Percentiles rank a stretch among this genome's conserved stretches.
phyloP scores from a whole-genome alignment of 164 flowering plant species.

The Annona cherimola region DNA sequence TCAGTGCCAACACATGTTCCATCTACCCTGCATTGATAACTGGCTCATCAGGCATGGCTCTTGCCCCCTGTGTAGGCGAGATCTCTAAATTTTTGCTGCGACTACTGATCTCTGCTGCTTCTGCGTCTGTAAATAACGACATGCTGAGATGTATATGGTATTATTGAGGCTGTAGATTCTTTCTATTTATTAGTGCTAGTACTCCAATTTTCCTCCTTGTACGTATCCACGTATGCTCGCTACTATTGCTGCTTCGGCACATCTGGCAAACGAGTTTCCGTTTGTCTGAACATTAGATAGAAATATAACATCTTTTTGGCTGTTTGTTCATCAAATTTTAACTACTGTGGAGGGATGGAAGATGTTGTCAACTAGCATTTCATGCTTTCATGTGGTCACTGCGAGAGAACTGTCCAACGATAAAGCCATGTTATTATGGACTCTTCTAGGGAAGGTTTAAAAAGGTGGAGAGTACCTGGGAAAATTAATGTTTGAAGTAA shows the following conservation, averaged over 20 bases:
- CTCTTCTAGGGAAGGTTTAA: no score
- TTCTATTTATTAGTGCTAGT: neutral
- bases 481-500: no score
- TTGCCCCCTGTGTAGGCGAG: conserved; percentile 89
- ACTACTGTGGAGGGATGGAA: no score
- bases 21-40: conserved; percentile 80
- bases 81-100: conserved; percentile 34
- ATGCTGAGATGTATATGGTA: conserved; percentile 11
- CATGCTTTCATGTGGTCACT: no score
- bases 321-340: no score
- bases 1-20: conserved; percentile 85
- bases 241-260: no score
- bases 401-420: no score
- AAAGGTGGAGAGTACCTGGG: no score
- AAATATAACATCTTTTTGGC: no score
- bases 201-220: conserved; percentile 1
- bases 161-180: conserved; percentile 2
- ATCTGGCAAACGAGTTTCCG: neutral
- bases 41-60: conserved; percentile 87
- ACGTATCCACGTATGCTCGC: neutral
- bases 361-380: no score
- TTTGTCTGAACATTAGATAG: no score
- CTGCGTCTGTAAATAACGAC: conserved; percentile 16
- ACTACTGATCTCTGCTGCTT: neutral
- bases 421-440: no score